Conservation (phyloP, 345 rosid species). For the Gossypioides kirkii region DNA sequence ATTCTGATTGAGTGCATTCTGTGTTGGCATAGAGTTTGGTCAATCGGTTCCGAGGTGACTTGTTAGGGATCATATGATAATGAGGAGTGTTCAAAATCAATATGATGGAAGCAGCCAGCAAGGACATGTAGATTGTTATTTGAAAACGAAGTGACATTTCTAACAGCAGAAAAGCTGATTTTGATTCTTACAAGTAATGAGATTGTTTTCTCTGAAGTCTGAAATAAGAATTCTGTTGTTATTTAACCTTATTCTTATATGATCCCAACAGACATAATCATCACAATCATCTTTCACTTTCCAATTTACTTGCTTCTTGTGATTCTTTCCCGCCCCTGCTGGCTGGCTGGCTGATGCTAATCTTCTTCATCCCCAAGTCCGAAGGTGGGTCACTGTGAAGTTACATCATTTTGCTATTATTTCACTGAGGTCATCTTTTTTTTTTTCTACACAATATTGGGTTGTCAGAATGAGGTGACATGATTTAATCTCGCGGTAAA, state of each 20-base stretch:
- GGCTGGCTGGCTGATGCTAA: background rate
- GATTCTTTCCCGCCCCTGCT: background rate
- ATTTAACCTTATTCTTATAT: background rate
- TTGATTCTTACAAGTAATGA: background rate
- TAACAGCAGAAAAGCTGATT: background rate
- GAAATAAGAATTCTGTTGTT: background rate
- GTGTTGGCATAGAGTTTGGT: slow-evolving; percentile 63
- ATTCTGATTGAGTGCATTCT: slow-evolving; percentile 28
- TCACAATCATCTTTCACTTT: background rate
- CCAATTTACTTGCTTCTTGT: background rate
- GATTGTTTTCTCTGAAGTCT: background rate
- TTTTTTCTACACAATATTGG: too few relatives aligned
- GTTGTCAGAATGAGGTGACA: too few relatives aligned
- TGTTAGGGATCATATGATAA: slow-evolving; percentile 20
- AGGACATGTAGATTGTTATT: slow-evolving; percentile 12
- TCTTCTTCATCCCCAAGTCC: too few relatives aligned
- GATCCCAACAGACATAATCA: background rate
- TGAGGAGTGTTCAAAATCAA: slow-evolving; percentile 16
- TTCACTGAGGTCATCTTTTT: too few relatives aligned
- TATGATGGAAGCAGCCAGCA: slow-evolving; percentile 28
- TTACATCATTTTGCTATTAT: too few relatives aligned
- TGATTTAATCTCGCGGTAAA: too few relatives aligned
- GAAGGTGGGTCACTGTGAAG: too few relatives aligned
- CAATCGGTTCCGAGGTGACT: slow-evolving; percentile 89
- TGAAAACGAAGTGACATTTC: slow-evolving; percentile 4